A percentile compares a stretch with the other conserved stretches of the same genome.
Evolutionary conservation across 179 eudicot genomes (phyloP).

Genomic region (Carnegiea gigantea): DNA sequence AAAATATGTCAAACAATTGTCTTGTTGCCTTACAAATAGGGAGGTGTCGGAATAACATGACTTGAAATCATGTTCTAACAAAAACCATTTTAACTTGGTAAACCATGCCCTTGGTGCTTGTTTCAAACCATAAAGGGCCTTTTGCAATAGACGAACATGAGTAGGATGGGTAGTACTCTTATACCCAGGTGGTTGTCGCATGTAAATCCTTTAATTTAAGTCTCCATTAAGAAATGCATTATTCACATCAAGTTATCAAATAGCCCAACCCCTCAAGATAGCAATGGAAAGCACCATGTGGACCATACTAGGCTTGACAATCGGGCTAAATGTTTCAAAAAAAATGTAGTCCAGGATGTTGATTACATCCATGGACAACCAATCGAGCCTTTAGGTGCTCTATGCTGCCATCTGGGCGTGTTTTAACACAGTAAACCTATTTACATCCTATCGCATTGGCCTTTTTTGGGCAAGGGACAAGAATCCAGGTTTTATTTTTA

Average conservation of each 20-base stretch:
- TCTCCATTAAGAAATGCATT: too few species aligned
- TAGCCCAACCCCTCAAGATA: neutral
- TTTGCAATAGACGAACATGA: neutral
- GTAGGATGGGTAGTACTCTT: neutral
- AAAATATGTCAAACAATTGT: too few species aligned
- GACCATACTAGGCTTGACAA: neutral
- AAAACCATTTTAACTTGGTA: neutral
- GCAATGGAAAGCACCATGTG: neutral
- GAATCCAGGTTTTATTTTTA: neutral
- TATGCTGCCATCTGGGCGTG: neutral
- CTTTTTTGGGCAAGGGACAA: neutral
- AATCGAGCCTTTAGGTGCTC: neutral
- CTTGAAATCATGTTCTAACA: neutral
- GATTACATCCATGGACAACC: neutral
- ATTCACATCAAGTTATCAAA: neutral
- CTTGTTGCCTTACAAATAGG: neutral
- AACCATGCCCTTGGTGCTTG: neutral
- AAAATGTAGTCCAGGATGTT: neutral
- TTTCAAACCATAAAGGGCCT: slow-evolving; percentile 8
- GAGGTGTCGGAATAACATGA: neutral
- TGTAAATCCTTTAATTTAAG: neutral
- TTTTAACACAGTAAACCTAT: neutral
- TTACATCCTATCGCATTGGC: neutral
- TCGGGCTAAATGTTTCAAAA: neutral
- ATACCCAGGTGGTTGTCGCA: neutral